Conservation (phyloP, 2,329 filamentous ascomycete genomes). For the Botrytis paeoniae region DNA sequence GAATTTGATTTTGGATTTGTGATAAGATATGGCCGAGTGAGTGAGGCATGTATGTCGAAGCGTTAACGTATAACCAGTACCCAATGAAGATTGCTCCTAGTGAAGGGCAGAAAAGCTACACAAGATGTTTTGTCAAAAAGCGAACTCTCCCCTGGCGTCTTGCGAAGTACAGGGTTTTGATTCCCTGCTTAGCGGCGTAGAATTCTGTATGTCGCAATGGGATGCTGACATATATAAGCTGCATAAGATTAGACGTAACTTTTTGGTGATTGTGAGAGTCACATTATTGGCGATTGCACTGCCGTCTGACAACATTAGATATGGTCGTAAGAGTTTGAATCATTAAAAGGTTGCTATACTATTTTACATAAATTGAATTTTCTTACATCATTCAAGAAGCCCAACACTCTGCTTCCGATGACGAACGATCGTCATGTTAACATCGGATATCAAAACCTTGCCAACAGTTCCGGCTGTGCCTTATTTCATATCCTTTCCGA, state of each 20-base stretch:
- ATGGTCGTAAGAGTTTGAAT: neutral
- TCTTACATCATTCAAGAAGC: neutral
- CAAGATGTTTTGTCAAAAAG: neutral
- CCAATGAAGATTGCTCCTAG: neutral
- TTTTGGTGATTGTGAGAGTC: neutral
- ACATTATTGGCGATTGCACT: neutral
- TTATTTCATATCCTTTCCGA: neutral
- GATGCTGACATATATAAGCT: neutral
- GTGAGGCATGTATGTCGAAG: neutral
- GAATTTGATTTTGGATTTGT: neutral
- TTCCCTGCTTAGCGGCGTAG: neutral
- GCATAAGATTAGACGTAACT: neutral
- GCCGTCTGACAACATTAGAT: neutral
- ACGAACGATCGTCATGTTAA: neutral
- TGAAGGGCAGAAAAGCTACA: neutral
- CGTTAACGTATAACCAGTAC: neutral
- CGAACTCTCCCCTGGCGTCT: neutral
- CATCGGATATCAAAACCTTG: neutral
- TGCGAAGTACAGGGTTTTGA: neutral
- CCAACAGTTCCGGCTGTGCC: neutral
- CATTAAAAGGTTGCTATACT: neutral
- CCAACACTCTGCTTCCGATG: neutral
- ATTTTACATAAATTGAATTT: neutral
- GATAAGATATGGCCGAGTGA: neutral
- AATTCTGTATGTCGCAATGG: neutral